Conservation (phyloP, 2,329 filamentous ascomycete genomes). For the Metarhizium sp. region DNA sequence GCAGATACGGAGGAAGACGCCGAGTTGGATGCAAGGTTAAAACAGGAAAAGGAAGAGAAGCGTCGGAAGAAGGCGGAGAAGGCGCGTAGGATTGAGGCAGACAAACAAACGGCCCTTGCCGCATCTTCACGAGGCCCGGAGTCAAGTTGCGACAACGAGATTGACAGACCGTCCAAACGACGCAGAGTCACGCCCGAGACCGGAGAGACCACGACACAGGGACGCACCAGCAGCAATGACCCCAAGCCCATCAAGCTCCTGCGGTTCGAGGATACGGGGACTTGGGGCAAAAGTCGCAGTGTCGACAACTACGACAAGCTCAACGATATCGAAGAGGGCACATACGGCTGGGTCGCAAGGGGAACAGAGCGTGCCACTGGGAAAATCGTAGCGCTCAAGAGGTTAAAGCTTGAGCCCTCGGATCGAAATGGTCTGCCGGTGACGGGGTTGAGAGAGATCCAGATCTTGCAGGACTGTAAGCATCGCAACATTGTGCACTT, state of each 20-base stretch:
- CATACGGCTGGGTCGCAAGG: constrained; percentile 88
- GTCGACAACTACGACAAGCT: constrained; percentile 85
- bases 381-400: constrained; percentile 82
- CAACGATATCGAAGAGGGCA: constrained; percentile 96
- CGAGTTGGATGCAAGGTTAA: constrained; percentile 61
- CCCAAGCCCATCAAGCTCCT: constrained; percentile 45
- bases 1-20: constrained; percentile 75
- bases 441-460: constrained; percentile 87
- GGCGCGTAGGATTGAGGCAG: constrained; percentile 54
- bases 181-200: constrained; percentile 45
- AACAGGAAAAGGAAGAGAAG: constrained; percentile 82
- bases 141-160: constrained; percentile 17
- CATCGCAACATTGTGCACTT: constrained; percentile 79
- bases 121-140: constrained; percentile 3
- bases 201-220: constrained; percentile 10
- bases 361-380: constrained; percentile 66
- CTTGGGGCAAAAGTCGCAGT: constrained; percentile 63
- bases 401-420: constrained; percentile 76
- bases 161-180: constrained; percentile 49
- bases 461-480: constrained; percentile 71
- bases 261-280: constrained; percentile 53
- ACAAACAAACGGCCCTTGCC: neutral
- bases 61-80: constrained; percentile 76
- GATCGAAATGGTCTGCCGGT: constrained; percentile 75
- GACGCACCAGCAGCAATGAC: neutral